Base-by-base conservation (phyloP, 371 early-diverging fungal genomes). In the Mortierella sp. region DNA sequence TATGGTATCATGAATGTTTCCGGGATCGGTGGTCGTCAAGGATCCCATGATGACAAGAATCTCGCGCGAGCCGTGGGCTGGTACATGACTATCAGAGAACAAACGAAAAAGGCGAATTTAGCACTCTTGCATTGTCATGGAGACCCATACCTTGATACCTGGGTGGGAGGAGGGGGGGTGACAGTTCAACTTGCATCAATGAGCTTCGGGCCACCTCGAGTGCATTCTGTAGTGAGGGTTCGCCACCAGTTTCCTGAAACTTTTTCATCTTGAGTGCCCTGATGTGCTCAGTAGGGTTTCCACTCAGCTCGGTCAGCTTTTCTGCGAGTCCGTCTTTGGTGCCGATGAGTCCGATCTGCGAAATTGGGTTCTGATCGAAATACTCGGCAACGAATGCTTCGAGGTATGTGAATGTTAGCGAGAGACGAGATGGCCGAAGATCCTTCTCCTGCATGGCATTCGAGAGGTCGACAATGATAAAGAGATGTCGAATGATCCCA, bases 351-450 rank as follows among this genome's bases (percentile, higher is more conserved):
- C 95, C 93, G 34, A 97, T 81, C 79, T 95, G 96, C 9, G 94
- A 91, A 52, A 98, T 90, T 0, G 98, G 97, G 73, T 98, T 98
- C 65, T 94, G 96, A 80, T 97, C 96, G 80, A 96, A 95, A 67
- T 88, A 98, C 78, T 96, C 97, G 27, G 78, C 67, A 1, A 96
- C 82, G 62, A 95, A 97, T 44, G 85, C 81, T 57, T 91, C 91
- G 10, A 90, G 83, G 49, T 88, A 85, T 0, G 77, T 82, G 24
- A 95, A 69, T 0, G 91, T 86, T 29, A 91, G 81, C 19, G 94
- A 94, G 19, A 94, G 81, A 21, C 96, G 87, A 53, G 89, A 86
- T 1, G 95, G 95, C 27, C 90, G 81, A 54, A 96, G 80, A 80
- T 96, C 95, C 55, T 88, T 89, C 60, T 94, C 95, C 51, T 85